Conservation (phyloP, 768 basidiomycete genomes). For the Suillus fuscotomentosus region DNA sequence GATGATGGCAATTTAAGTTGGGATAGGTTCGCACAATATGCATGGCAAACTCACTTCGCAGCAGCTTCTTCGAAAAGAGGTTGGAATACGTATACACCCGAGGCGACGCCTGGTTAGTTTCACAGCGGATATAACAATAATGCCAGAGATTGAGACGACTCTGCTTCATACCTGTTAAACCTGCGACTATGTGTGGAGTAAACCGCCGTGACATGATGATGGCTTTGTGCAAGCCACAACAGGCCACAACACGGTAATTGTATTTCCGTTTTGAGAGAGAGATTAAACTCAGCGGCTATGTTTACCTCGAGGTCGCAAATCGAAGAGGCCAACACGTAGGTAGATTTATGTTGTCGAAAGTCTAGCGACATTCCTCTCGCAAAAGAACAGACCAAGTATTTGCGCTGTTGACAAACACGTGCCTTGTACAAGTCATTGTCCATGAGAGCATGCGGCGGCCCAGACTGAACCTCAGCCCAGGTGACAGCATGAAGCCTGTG, state of each 20-base stretch:
- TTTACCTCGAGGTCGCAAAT: not conserved
- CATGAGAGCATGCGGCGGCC: constrained; percentile 45
- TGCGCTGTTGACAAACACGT: constrained; percentile 14
- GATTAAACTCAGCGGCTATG: constrained; percentile 3
- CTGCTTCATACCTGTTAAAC: constrained; percentile 46
- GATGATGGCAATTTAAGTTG: not conserved
- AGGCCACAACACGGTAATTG: not conserved
- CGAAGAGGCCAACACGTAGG: not conserved
- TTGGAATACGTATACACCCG: constrained; percentile 68
- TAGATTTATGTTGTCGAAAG: not conserved
- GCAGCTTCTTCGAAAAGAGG: constrained; percentile 36
- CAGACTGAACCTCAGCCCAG: constrained; percentile 39
- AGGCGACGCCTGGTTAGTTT: constrained; percentile 47
- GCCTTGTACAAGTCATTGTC: constrained; percentile 62
- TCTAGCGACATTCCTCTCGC: not conserved
- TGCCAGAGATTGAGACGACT: constrained; percentile 3
- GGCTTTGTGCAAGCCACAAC: not conserved
- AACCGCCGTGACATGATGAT: constrained; percentile 39
- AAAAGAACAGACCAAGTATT: not conserved
- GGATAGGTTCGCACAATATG: not conserved
- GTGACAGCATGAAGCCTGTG: constrained; percentile 32
- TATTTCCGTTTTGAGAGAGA: not conserved
- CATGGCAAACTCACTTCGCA: constrained; percentile 13
- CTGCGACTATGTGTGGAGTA: constrained; percentile 54
- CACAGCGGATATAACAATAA: constrained; percentile 1